A percentile compares a stretch with the other conserved stretches of the same genome.
phyloP scores from a whole-genome alignment of 1,139 yeast species.

The Saccharomycopsis phalli region DNA sequence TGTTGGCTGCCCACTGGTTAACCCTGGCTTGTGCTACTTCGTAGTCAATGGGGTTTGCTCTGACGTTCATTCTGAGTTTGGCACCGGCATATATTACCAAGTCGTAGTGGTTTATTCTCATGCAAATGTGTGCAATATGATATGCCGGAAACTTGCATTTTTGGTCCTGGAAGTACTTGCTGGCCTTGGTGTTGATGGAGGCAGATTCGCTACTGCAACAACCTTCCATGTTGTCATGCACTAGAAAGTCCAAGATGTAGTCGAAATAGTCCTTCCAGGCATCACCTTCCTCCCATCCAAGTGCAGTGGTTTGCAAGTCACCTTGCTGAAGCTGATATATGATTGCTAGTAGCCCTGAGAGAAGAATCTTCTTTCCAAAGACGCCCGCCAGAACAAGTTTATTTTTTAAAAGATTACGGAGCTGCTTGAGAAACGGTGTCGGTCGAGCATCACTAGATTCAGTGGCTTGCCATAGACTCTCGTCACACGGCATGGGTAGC shows the following conservation, averaged over 20 bases:
- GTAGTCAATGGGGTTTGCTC: constrained; percentile 48
- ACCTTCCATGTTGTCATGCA: constrained; percentile 16
- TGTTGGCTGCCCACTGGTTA: constrained; percentile 40
- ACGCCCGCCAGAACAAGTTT: constrained; percentile 39
- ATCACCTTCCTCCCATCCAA: constrained; percentile 31
- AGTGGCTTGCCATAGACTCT: constrained; percentile 59
- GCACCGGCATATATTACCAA: constrained; percentile 75
- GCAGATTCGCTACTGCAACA: constrained; percentile 26
- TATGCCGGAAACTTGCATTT: constrained; percentile 52
- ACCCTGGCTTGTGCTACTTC: constrained; percentile 44
- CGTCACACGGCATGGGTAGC: constrained; percentile 70
- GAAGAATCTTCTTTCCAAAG: constrained; percentile 56
- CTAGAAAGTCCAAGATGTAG: constrained; percentile 16
- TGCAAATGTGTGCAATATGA: constrained; percentile 65
- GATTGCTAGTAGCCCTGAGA: constrained; percentile 64
- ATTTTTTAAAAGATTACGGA: constrained; percentile 48
- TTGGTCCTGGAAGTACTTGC: constrained; percentile 26
- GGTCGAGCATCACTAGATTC: constrained; percentile 16
- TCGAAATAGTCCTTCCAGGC: constrained; percentile 47
- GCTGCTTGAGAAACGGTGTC: constrained; percentile 41
- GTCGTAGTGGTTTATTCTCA: constrained; percentile 68
- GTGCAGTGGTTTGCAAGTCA: constrained; percentile 33
- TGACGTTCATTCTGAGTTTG: constrained; percentile 73
- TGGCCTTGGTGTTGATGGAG: not conserved
- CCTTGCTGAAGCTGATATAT: constrained; percentile 70